phyloP scores from a whole-genome alignment of 208 protist genomes.

The Wallacemonas sp. region DNA sequence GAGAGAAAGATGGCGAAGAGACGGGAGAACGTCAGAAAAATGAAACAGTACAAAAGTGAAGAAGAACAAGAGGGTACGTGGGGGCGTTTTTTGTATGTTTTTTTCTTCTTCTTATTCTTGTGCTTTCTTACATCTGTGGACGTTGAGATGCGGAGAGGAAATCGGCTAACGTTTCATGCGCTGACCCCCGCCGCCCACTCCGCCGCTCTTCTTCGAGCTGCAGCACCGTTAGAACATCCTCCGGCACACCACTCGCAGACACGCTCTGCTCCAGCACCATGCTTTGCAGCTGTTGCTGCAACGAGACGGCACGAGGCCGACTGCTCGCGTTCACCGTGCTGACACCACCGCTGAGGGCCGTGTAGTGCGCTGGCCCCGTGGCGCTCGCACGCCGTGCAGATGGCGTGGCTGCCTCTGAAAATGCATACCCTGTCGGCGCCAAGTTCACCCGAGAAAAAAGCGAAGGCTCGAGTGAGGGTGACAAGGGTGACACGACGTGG shows the following conservation, averaged over 20 bases:
- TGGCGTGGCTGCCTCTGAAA: too few species aligned
- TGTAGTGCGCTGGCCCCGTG: too few species aligned
- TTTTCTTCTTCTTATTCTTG: neutral
- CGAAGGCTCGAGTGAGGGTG: too few species aligned
- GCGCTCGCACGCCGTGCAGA: too few species aligned
- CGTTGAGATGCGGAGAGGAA: slow-evolving; percentile 10
- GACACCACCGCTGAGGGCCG: too few species aligned
- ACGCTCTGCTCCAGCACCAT: slow-evolving; percentile 8
- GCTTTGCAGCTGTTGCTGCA: slow-evolving; percentile 5
- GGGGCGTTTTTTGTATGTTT: neutral
- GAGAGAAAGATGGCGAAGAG: neutral
- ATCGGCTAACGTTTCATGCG: slow-evolving; percentile 11
- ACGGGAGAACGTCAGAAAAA: neutral
- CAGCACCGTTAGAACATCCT: slow-evolving; percentile 16
- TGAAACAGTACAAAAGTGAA: neutral
- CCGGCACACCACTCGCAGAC: slow-evolving; percentile 3
- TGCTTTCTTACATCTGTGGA: too few species aligned
- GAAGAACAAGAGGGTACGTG: neutral
- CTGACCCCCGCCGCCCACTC: neutral
- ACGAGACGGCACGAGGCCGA: neutral
- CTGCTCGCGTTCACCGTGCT: too few species aligned
- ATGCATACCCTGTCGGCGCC: too few species aligned
- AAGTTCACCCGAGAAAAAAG: too few species aligned
- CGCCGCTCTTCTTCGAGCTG: slow-evolving; percentile 10
- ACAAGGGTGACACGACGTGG: neutral